Percentiles rank a stretch among this genome's conserved stretches.
Conservation (phyloP, 352 stramenopile species). For the Paralagenidium karlingii region DNA sequence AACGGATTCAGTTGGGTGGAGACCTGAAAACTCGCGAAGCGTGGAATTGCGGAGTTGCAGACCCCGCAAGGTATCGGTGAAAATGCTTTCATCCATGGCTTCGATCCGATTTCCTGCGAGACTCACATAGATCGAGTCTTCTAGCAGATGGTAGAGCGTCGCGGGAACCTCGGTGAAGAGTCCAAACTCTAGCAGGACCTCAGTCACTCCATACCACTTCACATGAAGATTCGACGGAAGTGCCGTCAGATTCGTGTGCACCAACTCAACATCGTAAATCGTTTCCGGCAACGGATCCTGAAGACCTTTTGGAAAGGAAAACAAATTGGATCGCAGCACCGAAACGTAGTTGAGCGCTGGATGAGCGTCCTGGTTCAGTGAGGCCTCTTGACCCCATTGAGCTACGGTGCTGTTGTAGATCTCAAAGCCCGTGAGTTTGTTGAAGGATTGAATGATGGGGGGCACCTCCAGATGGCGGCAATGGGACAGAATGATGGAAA, state of each 20-base stretch:
- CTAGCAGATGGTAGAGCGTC: too few relatives aligned
- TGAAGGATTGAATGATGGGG: conserved; percentile 2
- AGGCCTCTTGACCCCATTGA: conserved; percentile 7
- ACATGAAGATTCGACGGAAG: too few relatives aligned
- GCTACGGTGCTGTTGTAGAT: conserved; percentile 8
- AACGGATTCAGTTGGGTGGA: too few relatives aligned
- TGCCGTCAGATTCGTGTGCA: conserved; percentile 6
- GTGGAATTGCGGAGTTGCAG: too few relatives aligned
- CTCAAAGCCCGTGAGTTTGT: conserved; percentile 2
- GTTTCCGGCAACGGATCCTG: conserved; percentile 7
- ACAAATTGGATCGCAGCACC: conserved; percentile 8
- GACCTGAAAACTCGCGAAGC: too few relatives aligned
- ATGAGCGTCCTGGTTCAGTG: conserved; percentile 12
- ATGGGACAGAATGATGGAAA: conserved; percentile 7
- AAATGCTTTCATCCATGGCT: too few relatives aligned
- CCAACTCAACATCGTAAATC: conserved; percentile 11
- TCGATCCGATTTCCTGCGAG: too few relatives aligned
- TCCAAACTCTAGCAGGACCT: too few relatives aligned
- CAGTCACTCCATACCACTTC: too few relatives aligned
- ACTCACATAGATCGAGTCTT: too few relatives aligned
- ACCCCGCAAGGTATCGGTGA: too few relatives aligned
- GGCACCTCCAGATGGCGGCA: conserved; percentile 5
- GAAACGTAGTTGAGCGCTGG: conserved; percentile 7
- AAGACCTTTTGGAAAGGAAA: conserved; percentile 5
- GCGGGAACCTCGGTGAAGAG: too few relatives aligned